phyloP scores from a whole-genome alignment of 148 eudicot genomes.

The Nyssa sinensis region DNA sequence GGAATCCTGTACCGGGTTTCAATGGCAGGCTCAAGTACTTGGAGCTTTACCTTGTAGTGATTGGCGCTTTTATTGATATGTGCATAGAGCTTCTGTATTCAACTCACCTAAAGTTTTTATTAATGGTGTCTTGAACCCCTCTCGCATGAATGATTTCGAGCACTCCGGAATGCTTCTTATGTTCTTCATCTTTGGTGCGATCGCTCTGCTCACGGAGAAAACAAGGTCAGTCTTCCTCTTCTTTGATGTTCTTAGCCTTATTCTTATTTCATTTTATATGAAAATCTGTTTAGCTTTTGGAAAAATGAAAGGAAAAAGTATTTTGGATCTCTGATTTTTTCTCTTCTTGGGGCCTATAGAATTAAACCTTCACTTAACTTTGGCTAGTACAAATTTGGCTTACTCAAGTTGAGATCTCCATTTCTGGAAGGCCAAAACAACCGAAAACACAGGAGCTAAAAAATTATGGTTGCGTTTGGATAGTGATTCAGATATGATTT shows the following conservation, averaged over 20 bases:
- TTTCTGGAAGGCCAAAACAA: background rate
- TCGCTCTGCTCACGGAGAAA: conserved; percentile 62
- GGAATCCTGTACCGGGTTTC: conserved; percentile 86
- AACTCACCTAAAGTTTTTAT: conserved; percentile 79
- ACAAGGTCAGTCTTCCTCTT: conserved; percentile 57
- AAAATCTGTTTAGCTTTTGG: background rate
- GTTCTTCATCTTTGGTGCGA: conserved; percentile 82
- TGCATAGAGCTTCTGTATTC: conserved; percentile 86
- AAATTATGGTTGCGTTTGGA: too few species aligned
- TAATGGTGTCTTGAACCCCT: conserved; percentile 70
- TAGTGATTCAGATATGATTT: too few species aligned
- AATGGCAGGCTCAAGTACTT: conserved; percentile 76
- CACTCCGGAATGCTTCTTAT: conserved; percentile 96
- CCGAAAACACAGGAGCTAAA: background rate
- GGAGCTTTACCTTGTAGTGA: conserved; percentile 71
- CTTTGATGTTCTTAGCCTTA: background rate
- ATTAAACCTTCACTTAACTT: background rate
- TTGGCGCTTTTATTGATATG: conserved; percentile 86
- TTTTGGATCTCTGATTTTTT: background rate
- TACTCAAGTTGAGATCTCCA: background rate
- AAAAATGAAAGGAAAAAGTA: background rate
- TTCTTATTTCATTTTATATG: background rate
- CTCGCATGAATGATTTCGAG: conserved; percentile 86
- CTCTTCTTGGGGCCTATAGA: background rate
- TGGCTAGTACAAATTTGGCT: background rate